Evolutionary conservation across 495 filamentous ascomycete species (phyloP).

Genomic region (Hypoxylon trugodes): DNA sequence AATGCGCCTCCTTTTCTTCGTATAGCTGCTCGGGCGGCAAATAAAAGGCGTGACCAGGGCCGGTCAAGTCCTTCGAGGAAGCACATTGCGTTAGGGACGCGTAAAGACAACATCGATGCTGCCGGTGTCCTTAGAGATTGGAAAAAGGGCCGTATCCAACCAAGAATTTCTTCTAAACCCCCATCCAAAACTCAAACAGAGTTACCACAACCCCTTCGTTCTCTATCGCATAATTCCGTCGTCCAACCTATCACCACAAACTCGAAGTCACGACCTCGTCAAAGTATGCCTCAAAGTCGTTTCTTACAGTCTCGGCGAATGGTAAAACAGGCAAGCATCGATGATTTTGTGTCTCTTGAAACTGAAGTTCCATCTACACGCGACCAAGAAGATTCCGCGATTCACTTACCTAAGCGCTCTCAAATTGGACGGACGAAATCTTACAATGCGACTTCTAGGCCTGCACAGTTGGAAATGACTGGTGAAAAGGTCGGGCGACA

Average conservation of each 20-base stretch:
- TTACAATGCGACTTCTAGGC: conserved; percentile 36
- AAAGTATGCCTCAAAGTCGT: conserved; percentile 12
- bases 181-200: conserved; percentile 2
- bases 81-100: conserved; percentile 73
- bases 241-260: conserved; percentile 21
- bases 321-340: conserved; percentile 47
- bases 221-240: conserved; percentile 44
- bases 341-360: conserved; percentile 43
- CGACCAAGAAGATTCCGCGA: conserved; percentile 5
- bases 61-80: conserved; percentile 80
- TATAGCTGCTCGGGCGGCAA: conserved; percentile 77
- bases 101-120: conserved; percentile 78
- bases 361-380: conserved; percentile 4
- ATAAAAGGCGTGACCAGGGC: conserved; percentile 67
- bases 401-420: conserved; percentile 18
- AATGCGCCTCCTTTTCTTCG: conserved; percentile 75
- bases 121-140: conserved; percentile 73
- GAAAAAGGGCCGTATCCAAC: conserved; percentile 73
- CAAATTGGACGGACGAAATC: conserved; percentile 7
- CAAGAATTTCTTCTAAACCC: conserved; percentile 43
- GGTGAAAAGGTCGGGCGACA: conserved; percentile 32
- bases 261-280: conserved; percentile 18
- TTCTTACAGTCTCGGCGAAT: conserved; percentile 38
- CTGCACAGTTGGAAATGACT: conserved; percentile 60
- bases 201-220: conserved; percentile 40